Conservation (phyloP, 164 flowering plant genomes). For the Hamamelis virginiana region DNA sequence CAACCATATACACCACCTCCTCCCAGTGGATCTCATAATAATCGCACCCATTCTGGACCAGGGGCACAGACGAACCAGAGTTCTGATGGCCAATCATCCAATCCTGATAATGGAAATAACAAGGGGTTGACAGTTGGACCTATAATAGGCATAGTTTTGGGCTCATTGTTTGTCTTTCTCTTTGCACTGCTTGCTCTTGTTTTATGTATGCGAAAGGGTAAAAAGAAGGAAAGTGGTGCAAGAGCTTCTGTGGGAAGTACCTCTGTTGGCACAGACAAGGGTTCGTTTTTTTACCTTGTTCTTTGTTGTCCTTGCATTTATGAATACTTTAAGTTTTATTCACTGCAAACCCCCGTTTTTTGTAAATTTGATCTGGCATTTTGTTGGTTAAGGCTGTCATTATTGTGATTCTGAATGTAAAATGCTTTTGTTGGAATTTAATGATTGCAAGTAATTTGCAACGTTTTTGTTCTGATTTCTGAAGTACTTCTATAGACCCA, state of each 20-base stretch:
- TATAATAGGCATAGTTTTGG: constrained; percentile 63
- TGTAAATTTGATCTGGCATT: background rate
- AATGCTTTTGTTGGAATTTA: background rate
- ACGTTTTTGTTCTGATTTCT: too few relatives aligned
- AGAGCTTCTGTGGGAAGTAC: constrained; percentile 47
- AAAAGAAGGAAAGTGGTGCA: constrained; percentile 38
- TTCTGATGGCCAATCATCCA: constrained; percentile 33
- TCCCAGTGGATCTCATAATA: constrained; percentile 48
- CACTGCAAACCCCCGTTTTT: background rate
- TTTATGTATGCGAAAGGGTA: constrained; percentile 53
- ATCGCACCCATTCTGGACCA: constrained; percentile 38
- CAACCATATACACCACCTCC: constrained; percentile 83
- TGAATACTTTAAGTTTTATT: background rate
- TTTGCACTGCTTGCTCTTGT: constrained; percentile 47
- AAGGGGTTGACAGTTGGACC: constrained; percentile 47
- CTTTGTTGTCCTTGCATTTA: background rate
- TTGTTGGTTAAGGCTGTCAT: background rate
- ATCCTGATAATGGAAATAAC: constrained; percentile 18
- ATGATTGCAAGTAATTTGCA: background rate
- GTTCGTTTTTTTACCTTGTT: constrained; percentile 24
- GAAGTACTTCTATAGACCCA: too few relatives aligned
- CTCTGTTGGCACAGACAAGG: constrained; percentile 38
- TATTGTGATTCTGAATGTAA: background rate
- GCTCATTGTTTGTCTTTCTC: constrained; percentile 37
- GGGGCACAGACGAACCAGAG: constrained; percentile 27